These are phyloP conservation scores for Nitzschia sp. DNA, from an alignment of 108 stramenopile species.

Conservation along the genomic window DNA sequence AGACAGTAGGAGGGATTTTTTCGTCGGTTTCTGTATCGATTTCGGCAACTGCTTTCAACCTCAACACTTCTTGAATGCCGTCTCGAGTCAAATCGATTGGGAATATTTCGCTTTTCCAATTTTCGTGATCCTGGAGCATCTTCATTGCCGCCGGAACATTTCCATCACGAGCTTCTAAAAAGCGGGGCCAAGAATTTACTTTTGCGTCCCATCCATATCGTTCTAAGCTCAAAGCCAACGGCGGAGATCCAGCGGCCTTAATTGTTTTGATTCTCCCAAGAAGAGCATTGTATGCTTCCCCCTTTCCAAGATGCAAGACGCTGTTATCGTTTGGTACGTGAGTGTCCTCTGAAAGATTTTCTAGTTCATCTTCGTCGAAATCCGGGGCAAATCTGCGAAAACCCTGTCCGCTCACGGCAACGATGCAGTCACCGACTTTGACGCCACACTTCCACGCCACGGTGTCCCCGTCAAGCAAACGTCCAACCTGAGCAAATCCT, in stretches of 20 bases:
- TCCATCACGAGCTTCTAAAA: slow-evolving; percentile 70
- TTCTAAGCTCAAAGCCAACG: slow-evolving; percentile 66
- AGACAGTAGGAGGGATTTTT: slow-evolving; percentile 61
- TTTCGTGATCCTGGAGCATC: slow-evolving; percentile 77
- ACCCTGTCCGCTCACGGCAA: slow-evolving; percentile 73
- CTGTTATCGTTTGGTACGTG: slow-evolving; percentile 27
- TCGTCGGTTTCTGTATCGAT: slow-evolving; percentile 38
- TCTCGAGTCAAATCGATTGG: slow-evolving; percentile 75
- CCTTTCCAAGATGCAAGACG: slow-evolving; percentile 32
- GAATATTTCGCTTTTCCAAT: slow-evolving; percentile 69
- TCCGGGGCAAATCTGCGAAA: slow-evolving; percentile 82
- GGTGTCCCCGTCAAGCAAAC: slow-evolving; percentile 58
- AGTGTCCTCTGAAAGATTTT: slow-evolving; percentile 47
- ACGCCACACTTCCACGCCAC: slow-evolving; percentile 68
- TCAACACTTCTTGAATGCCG: slow-evolving; percentile 62
- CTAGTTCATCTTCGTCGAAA: slow-evolving; percentile 58
- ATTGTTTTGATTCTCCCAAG: slow-evolving; percentile 59
- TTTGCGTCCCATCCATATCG: slow-evolving; percentile 80
- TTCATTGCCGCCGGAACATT: slow-evolving; percentile 78
- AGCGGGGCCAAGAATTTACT: slow-evolving; percentile 78
- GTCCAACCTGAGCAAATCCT: slow-evolving; percentile 64
- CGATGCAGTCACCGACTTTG: slow-evolving; percentile 68
- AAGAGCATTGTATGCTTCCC: slow-evolving; percentile 45
- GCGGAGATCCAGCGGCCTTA: slow-evolving; percentile 49
- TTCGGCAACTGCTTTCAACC: slow-evolving; percentile 68